Conservation (phyloP, 768 basidiomycete species). For the Pleurotus pulmonarius region DNA sequence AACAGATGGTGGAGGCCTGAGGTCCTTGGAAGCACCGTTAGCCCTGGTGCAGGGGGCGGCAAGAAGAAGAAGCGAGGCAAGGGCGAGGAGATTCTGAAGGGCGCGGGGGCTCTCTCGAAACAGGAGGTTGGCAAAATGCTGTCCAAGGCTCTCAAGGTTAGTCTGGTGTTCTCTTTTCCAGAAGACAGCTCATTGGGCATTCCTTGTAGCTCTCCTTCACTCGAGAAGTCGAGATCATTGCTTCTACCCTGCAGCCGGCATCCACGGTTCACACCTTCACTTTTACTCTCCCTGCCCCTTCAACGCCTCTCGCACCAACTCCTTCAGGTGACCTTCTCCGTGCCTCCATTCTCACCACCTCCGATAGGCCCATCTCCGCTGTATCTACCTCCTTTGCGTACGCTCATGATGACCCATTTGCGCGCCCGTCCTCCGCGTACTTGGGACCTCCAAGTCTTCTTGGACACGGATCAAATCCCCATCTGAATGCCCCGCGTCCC, state of each 20-base stretch:
- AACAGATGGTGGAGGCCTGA: slow-evolving; percentile 90
- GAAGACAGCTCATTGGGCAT: slow-evolving; percentile 3
- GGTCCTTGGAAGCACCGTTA: slow-evolving; percentile 84
- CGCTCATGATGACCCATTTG: slow-evolving; percentile 79
- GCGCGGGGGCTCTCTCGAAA: slow-evolving; percentile 77
- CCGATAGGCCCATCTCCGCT: slow-evolving; percentile 62
- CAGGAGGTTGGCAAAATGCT: slow-evolving; percentile 89
- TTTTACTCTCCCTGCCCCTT: slow-evolving; percentile 77
- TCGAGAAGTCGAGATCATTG: slow-evolving; percentile 90
- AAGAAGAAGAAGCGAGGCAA: slow-evolving; percentile 71
- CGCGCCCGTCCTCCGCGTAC: slow-evolving; percentile 75
- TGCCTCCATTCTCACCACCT: slow-evolving; percentile 65
- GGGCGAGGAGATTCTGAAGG: slow-evolving; percentile 63
- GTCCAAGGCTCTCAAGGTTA: slow-evolving; percentile 85
- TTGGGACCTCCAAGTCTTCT: slow-evolving; percentile 74
- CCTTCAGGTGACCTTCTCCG: slow-evolving; percentile 70
- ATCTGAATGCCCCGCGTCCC: slow-evolving; percentile 25
- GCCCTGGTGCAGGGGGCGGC: slow-evolving; percentile 77
- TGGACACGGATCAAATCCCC: slow-evolving; percentile 33
- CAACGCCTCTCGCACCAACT: slow-evolving; percentile 72
- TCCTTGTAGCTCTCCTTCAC: slow-evolving; percentile 75
- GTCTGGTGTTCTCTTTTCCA: slow-evolving; percentile 12
- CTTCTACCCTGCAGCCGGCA: slow-evolving; percentile 90
- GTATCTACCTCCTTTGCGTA: slow-evolving; percentile 59
- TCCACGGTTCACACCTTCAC: slow-evolving; percentile 92